Evolutionary conservation across 495 filamentous ascomycete genomes (phyloP), one percentile per base, ranked within the genome.

Genomic region (Neurospora sublineolata): DNA sequence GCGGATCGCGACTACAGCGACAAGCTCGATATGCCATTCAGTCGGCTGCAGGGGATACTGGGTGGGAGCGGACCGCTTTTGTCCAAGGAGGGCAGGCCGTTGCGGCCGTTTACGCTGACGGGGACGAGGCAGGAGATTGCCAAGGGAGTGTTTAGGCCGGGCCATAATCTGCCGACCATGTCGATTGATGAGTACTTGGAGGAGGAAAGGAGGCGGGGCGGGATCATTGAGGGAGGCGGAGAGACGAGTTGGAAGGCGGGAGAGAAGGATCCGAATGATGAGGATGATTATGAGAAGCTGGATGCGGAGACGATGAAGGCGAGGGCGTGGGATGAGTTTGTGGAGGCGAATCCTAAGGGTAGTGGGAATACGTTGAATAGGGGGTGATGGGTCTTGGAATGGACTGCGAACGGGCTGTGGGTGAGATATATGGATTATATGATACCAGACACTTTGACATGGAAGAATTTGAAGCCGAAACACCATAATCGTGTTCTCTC

Each of bases 121-220:
- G 89, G 91, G 76, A 92, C 86, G 69, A 87, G 95, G 6, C 88
- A 94, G 76, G 87, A 92, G 74, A 80, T 97, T 46, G 90, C 89
- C 70, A 83, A 90, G 67, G 93, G 94, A 4, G 94, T 98, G 3
- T 99, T 99, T 80, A 87, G 91, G 69, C 88, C 94, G 3, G 92
- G 94, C 9, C 95, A 99, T 79, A 97, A 91, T 80, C 82, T 99
- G 52, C 95, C 95, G 10, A 98, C 96, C 0, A 98, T 98, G 95
- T 92, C 88, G 0, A 98, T 99, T 72, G 96, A 99, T 74, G 95
- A 99, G 80, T 98, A 98, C 77, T 83, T 99, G 18, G 94, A 94
- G 67, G 95, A 99, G 82, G 95, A 99, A 80, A 85, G 89, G 72
- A 85, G 87, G 73, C 84, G 91, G 77, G 96, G 96, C 10, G 93